Conservation (phyloP, 1,284 basidiomycete species). For the Moniliophthora roreri region DNA sequence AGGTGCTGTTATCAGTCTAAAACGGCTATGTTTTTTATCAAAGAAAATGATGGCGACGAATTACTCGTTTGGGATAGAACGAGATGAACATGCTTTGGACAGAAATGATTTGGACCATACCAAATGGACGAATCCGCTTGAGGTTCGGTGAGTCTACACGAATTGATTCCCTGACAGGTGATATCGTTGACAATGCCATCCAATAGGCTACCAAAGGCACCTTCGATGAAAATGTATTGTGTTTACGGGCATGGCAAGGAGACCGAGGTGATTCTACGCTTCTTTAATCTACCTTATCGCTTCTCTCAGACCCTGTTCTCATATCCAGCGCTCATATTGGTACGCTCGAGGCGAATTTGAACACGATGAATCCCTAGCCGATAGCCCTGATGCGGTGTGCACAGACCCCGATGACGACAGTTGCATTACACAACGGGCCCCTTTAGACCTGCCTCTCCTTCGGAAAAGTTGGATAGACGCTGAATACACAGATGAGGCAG, state of each 20-base stretch:
- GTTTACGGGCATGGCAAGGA: constrained; percentile 96
- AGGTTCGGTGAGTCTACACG: constrained; percentile 59
- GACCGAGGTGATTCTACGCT: constrained; percentile 69
- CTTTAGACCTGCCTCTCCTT: constrained; percentile 59
- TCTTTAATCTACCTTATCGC: background rate
- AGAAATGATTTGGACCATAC: constrained; percentile 70
- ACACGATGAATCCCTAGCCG: constrained; percentile 58
- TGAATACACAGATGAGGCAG: constrained; percentile 68
- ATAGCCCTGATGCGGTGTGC: constrained; percentile 37
- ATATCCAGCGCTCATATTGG: constrained; percentile 73
- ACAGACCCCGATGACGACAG: constrained; percentile 33
- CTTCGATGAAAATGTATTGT: constrained; percentile 92
- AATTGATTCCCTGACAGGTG: background rate
- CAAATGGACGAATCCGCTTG: constrained; percentile 97
- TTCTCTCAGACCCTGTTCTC: background rate
- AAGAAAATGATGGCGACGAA: constrained; percentile 89
- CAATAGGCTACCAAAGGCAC: constrained; percentile 81
- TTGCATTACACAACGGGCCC: constrained; percentile 45
- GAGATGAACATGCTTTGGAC: constrained; percentile 63
- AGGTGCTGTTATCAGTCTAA: background rate
- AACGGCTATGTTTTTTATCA: constrained; percentile 5
- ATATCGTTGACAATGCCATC: background rate
- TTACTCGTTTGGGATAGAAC: constrained; percentile 93
- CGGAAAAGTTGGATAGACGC: constrained; percentile 83
- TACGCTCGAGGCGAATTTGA: constrained; percentile 74